These are phyloP conservation scores for Colletotrichum coccodes DNA, from an alignment of 2,329 filamentous ascomycete genomes.

Conservation along the genomic window DNA sequence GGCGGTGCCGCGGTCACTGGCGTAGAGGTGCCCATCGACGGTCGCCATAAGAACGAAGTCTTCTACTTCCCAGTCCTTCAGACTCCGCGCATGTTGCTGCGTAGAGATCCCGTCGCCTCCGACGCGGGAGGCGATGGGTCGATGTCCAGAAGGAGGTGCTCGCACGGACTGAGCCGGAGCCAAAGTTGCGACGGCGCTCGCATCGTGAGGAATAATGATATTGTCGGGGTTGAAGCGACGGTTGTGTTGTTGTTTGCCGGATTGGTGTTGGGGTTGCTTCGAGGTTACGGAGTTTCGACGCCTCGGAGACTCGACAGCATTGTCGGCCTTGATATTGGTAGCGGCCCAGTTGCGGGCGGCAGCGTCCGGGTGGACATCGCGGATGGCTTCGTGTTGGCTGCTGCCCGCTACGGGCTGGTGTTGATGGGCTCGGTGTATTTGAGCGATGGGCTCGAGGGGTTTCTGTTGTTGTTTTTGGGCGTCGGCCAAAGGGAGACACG, in stretches of 20 bases:
- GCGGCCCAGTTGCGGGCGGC: constrained; percentile 42
- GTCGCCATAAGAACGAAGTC: constrained; percentile 99
- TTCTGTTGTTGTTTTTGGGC: constrained; percentile 73
- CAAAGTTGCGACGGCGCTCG: constrained; percentile 97
- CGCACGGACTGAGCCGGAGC: constrained; percentile 96
- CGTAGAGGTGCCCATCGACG: constrained; percentile 96
- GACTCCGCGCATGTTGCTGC: constrained; percentile 93
- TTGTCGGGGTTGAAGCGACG: constrained; percentile 37
- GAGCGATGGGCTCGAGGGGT: constrained; percentile 28
- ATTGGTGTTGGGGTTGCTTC: constrained; percentile 43
- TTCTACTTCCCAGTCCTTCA: constrained; percentile 99
- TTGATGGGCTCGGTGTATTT: constrained; percentile 20
- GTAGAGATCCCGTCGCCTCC: constrained; percentile 74
- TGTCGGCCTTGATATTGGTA: constrained; percentile 42
- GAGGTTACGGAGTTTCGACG: constrained; percentile 32
- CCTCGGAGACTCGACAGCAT: constrained; percentile 33
- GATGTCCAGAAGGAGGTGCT: constrained; percentile 83
- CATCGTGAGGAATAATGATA: constrained; percentile 67
- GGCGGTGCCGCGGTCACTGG: constrained; percentile 88
- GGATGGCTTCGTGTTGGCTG: constrained; percentile 12
- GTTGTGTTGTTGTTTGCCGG: constrained; percentile 42
- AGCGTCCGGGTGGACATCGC: constrained; percentile 37
- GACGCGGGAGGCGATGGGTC: constrained; percentile 62
- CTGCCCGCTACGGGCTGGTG: constrained; percentile 11
- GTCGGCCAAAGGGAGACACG: constrained; percentile 65